Evolutionary conservation across 2,329 filamentous ascomycete genomes (phyloP).

Genomic region (Tothia fuscella): DNA sequence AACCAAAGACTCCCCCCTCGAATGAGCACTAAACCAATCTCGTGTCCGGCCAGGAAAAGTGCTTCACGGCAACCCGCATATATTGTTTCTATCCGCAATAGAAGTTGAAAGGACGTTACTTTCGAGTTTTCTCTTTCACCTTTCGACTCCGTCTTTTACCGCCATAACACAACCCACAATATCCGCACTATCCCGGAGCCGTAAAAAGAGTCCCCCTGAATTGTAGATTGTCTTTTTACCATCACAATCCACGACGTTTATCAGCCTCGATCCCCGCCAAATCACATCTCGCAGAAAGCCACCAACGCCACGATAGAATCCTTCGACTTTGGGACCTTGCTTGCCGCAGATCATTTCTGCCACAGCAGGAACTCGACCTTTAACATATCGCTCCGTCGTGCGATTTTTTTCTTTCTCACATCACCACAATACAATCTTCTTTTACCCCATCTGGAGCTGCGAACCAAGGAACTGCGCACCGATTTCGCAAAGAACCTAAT

Average conservation of each 20-base stretch:
- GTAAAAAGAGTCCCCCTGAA: neutral
- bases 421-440: neutral
- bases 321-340: neutral
- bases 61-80: too few relatives aligned
- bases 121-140: too few relatives aligned
- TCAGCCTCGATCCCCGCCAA: too few relatives aligned
- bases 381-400: neutral
- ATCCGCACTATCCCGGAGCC: neutral
- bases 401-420: conserved; percentile 1
- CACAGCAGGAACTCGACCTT: neutral
- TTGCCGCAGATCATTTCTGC: neutral
- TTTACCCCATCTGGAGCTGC: neutral
- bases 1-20: too few relatives aligned
- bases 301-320: conserved; percentile 3
- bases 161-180: too few relatives aligned
- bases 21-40: too few relatives aligned
- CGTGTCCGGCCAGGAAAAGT: too few relatives aligned
- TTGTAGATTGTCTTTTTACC: neutral
- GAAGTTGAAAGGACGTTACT: too few relatives aligned
- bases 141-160: too few relatives aligned
- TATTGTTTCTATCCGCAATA: too few relatives aligned
- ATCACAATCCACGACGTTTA: neutral
- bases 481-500: neutral
- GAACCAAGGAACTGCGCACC: neutral
- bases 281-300: too few relatives aligned